These are phyloP conservation scores for Leccinum boreale DNA, from an alignment of 768 basidiomycete species.

Conservation along the genomic window DNA sequence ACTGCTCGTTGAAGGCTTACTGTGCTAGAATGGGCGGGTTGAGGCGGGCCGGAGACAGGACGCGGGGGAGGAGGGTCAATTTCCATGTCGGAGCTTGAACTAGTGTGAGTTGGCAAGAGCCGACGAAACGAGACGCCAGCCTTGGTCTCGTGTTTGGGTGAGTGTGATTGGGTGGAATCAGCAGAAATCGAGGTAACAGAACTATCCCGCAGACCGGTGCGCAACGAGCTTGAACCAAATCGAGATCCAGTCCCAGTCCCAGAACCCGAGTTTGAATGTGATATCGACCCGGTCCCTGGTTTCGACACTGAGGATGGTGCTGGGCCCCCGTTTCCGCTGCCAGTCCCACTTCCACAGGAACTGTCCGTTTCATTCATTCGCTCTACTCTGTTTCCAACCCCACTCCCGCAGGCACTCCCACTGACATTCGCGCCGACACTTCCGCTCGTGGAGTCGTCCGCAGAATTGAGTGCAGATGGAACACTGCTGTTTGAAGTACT, in stretches of 20 bases:
- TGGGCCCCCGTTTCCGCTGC: constrained; percentile 12
- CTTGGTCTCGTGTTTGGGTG: constrained; percentile 4
- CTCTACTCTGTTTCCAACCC: constrained; percentile 1
- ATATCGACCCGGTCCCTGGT: constrained; percentile 19
- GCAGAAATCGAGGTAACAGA: constrained; percentile 31
- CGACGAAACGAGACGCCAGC: constrained; percentile 2
- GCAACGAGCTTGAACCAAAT: constrained; percentile 24
- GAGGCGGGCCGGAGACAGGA: constrained; percentile 19
- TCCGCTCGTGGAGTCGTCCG: constrained; percentile 21
- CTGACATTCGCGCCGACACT: constrained; percentile 8
- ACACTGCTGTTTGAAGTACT: constrained; percentile 25
- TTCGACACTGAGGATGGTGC: constrained; percentile 19
- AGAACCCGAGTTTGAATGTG: constrained; percentile 24
- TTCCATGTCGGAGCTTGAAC: constrained; percentile 23
- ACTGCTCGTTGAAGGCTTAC: neutral
- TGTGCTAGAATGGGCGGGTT: constrained; percentile 1
- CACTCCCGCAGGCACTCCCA: constrained; percentile 12
- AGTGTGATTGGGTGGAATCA: constrained; percentile 19
- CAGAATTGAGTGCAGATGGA: constrained; percentile 22
- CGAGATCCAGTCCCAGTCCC: constrained; percentile 23
- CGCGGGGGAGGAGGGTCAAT: constrained; percentile 20
- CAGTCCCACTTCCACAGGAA: constrained; percentile 11
- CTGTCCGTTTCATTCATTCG: constrained; percentile 12
- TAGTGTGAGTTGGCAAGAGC: constrained; percentile 6
- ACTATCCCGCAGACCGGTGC: constrained; percentile 22